phyloP scores from a whole-genome alignment of 345 rosid species.

The Brassica incana region DNA sequence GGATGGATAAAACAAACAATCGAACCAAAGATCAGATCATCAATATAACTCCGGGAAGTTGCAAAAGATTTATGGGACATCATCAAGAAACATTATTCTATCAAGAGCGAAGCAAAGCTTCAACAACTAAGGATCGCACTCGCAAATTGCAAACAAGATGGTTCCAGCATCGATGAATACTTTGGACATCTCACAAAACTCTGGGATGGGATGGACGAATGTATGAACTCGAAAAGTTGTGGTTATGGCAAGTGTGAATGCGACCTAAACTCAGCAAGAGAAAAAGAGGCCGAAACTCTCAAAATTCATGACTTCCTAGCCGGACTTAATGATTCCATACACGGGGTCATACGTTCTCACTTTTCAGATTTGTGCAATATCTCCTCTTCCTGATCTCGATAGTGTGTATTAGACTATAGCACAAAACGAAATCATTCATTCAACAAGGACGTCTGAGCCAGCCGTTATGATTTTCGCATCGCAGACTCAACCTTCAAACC shows the following conservation, averaged over 20 bases:
- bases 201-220: not conserved
- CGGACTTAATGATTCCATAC: too few relatives aligned
- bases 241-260: too few relatives aligned
- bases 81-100: not conserved
- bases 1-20: not conserved
- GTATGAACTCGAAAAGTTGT: not conserved
- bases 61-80: not conserved
- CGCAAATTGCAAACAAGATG: not conserved
- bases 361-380: too few relatives aligned
- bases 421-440: too few relatives aligned
- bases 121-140: not conserved
- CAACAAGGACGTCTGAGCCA: too few relatives aligned
- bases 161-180: not conserved
- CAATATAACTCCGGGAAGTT: not conserved
- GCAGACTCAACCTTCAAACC: too few relatives aligned
- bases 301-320: too few relatives aligned
- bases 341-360: too few relatives aligned
- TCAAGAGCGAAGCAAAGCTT: not conserved
- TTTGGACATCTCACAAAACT: not conserved
- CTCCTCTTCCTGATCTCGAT: too few relatives aligned
- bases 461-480: too few relatives aligned
- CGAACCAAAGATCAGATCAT: not conserved
- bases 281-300: not conserved
- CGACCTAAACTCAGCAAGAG: too few relatives aligned
- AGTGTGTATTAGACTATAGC: too few relatives aligned